Evolutionary conservation across 441 rosid species (phyloP), one percentile per base, ranked within the genome.

Genomic region (Populus tomentosa): DNA sequence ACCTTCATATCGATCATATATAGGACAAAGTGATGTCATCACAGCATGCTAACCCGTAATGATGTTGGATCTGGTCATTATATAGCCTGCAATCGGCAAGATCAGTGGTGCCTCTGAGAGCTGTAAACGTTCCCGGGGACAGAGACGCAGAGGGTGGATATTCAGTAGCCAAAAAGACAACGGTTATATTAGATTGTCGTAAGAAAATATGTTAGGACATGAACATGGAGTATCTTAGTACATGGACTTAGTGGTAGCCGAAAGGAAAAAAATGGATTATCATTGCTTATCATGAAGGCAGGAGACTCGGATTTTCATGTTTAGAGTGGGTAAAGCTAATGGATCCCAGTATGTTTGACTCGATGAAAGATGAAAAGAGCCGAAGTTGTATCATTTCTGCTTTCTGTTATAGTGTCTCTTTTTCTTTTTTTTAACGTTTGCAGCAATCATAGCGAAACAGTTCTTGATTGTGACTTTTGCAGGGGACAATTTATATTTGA

Each of bases 191-290:
- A 75, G 67, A 67, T 50, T 56, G 67, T 75, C 71, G 67, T 63
- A 46, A 21, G 63, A 40, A 64, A 40, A 46, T 64, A 35, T 10
- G n/a, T 30, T 6, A n/a, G 7, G 14, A 36, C 66, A 46, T 28
- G 53, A 4, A 14, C 32, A 40, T 11, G 36, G 26, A 33, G 64
- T 16, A n/a, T 50, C 42, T 50, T 78, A 40, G 82, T 80, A 50
- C 83, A 80, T 38, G 75, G 75, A 67, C 23, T 33, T 81, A 81
- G 86, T 85, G 84, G 83, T 53, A 78, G 74, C 86, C 85, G 86
- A 85, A 85, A 81, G 83, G 46, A 14, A 61, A 76, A 38, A 59
- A 16, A 10, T 36, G 46, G 16, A 79, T 70, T 70, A 80, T 79
- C 20, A 79, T 83, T 79, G 73, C 79, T 42, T 83, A 81, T 83